Base-by-base conservation (phyloP, 352 stramenopile species). In the Globisporangium echinulatum region DNA sequence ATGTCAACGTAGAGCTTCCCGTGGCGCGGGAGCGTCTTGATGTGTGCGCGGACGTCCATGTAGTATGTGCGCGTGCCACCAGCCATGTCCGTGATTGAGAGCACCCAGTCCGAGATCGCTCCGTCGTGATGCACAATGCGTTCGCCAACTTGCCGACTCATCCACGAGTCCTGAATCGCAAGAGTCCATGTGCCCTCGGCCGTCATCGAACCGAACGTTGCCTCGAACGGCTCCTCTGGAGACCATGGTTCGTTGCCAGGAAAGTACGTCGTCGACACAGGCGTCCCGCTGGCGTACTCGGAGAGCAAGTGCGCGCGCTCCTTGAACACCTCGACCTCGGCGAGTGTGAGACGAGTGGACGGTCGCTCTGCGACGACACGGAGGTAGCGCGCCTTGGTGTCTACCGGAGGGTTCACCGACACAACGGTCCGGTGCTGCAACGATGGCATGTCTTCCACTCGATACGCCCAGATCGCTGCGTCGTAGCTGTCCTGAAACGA, bases 261-360 rank as follows among this genome's bases (percentile, higher is more conserved):
- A 15, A 81, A 71, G 46, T 68, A 87, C 46, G 67, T 56, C 6
- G 77, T 73, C 15, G 71, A 46, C 1, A 95, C 65, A 0, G 79
- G 78, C 17, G 71, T 81, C 9, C 83, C 82, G 7, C 78, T 74
- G 15, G 56, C 46, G 49, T 92, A 93, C 49, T 76, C 63, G 0
- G 79, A 89, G 47, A 93, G 58, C 25, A 82, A 52, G 37, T 88
- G 73, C 25, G 64, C 74, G 7, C 74, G 66, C 54, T 87, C 72
- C 0, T 62, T 54, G 47, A 87, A 94, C 17, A 93, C 74, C 62
- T 94, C 68, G 6, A 94, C 81, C 61, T 94, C 85, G 15, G 82
- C 78, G 10, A 94, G 61, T 5, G 77, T 88, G 38, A 94, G 62
- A 6, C 70, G 58, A 0, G 70, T 69, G n/a, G 46, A 68, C 0